Evolutionary conservation across 2,329 filamentous ascomycete genomes (phyloP), one percentile per base, ranked within the genome.

Genomic region (Venturia oleaginea): DNA sequence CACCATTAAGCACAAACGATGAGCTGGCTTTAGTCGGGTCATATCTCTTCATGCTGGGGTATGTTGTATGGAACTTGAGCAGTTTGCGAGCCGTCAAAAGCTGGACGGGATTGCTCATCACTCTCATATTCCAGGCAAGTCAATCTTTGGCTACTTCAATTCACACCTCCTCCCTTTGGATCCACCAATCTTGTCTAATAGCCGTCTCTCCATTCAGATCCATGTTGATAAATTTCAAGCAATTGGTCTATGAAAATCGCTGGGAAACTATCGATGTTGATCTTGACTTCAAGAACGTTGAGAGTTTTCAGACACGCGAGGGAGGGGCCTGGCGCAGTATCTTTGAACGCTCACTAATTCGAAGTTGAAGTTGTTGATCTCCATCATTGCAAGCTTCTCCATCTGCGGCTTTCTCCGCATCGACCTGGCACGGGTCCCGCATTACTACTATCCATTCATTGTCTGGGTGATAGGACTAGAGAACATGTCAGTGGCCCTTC

Each of bases 351-450:
- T 38, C 24, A 60, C 38, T 60, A 24, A 38, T 38, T 30, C 37
- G 3, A 38, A 40, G 24, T 48, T 19, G n/a, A 62, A 78, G 76
- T 86, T 90, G 68, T 77, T 83, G 3, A 83, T 90, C 40, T 90
- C 89, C 19, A 86, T 92, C 69, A 81, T 90, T 75, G 90, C 89
- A 4, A 92, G 89, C 73, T 90, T 93, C 70, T 91, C 89, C 0
- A 80, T 93, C 43, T 92, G 90, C 71, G 88, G 88, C 40, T 81
- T 91, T 57, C 81, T 91, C 67, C 87, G 88, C 67, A 84, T 92
- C 70, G 88, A 92, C 70, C 77, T 93, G 19, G 89, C 88, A 11
- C 85, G 84, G 68, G 88, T 93, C 61, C 90, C 90, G 2, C 82
- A 86, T 66, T 87, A 87, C 62, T 85, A 85, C 42, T 93, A 92